Conservation (phyloP, 345 rosid species). For the Anastatica hierochuntica region DNA sequence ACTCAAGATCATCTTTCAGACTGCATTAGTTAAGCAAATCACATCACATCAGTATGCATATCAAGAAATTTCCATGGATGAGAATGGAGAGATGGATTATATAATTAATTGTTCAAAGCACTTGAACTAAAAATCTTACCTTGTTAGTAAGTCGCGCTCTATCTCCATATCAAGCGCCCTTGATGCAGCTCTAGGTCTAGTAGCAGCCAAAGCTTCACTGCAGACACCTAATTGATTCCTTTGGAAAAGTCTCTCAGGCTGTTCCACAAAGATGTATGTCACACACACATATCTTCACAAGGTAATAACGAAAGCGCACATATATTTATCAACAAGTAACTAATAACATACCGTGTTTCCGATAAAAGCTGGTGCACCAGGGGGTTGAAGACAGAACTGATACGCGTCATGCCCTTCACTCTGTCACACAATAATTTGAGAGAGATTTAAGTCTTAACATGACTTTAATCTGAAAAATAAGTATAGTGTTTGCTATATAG, state of each 20-base stretch:
- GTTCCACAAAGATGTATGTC: slow-evolving; percentile 52
- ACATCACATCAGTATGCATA: slow-evolving; percentile 13
- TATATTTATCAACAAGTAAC: neutral
- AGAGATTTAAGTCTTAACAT: neutral
- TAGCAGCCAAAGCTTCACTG: slow-evolving; percentile 94
- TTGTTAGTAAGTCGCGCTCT: slow-evolving; percentile 71
- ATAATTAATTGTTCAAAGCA: too few species aligned
- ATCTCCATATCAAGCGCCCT: slow-evolving; percentile 61
- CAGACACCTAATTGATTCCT: slow-evolving; percentile 56
- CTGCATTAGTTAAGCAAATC: slow-evolving; percentile 31
- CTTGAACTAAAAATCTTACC: slow-evolving; percentile 36
- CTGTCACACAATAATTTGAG: slow-evolving; percentile 22
- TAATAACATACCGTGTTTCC: slow-evolving; percentile 75
- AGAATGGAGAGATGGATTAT: neutral
- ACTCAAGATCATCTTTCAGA: slow-evolving; percentile 83
- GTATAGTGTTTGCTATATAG: neutral
- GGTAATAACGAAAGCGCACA: neutral
- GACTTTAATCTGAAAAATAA: neutral
- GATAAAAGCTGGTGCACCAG: slow-evolving; percentile 78
- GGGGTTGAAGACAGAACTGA: slow-evolving; percentile 91
- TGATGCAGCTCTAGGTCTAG: slow-evolving; percentile 76
- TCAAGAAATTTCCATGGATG: neutral
- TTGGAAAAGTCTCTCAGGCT: slow-evolving; percentile 97
- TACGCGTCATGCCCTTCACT: slow-evolving; percentile 75
- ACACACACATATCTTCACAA: slow-evolving; percentile 19